Percentiles rank a stretch among this genome's conserved stretches.
phyloP scores from a whole-genome alignment of 352 stramenopile species.

The Phytophthora pini region DNA sequence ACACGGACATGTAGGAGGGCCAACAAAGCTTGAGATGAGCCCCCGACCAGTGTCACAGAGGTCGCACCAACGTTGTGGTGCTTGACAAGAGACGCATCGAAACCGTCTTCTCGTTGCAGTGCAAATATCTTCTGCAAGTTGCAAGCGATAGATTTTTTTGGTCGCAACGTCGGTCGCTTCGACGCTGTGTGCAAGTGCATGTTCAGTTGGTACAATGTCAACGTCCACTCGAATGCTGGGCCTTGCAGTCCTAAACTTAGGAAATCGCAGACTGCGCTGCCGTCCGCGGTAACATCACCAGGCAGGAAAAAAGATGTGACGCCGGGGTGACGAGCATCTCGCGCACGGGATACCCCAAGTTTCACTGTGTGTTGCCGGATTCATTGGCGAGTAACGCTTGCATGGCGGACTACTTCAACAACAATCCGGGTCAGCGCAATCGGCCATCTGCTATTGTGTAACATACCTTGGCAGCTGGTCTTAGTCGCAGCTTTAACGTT shows the following conservation, averaged over 20 bases:
- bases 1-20: neutral
- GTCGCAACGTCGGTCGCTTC: constrained; percentile 9
- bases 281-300: constrained; percentile 1
- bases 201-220: too few species aligned
- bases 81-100: neutral
- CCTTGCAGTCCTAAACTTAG: neutral
- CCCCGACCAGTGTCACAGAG: constrained; percentile 6
- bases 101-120: too few species aligned
- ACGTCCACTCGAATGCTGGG: neutral
- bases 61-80: constrained; percentile 9
- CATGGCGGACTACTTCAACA: constrained; percentile 32
- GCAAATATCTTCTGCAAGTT: too few species aligned
- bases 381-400: constrained; percentile 22
- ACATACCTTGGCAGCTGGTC: constrained; percentile 10
- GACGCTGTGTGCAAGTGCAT: neutral
- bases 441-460: constrained; percentile 3
- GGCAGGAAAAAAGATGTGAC: constrained; percentile 22
- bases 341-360: neutral
- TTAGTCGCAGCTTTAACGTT: constrained; percentile 4
- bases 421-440: constrained; percentile 22
- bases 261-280: neutral
- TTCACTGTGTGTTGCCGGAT: constrained; percentile 34
- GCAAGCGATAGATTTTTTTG: too few species aligned
- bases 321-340: constrained; percentile 10
- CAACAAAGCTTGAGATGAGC: neutral